Conservation (phyloP, 306 rosid species). For the Fagus sylvatica region DNA sequence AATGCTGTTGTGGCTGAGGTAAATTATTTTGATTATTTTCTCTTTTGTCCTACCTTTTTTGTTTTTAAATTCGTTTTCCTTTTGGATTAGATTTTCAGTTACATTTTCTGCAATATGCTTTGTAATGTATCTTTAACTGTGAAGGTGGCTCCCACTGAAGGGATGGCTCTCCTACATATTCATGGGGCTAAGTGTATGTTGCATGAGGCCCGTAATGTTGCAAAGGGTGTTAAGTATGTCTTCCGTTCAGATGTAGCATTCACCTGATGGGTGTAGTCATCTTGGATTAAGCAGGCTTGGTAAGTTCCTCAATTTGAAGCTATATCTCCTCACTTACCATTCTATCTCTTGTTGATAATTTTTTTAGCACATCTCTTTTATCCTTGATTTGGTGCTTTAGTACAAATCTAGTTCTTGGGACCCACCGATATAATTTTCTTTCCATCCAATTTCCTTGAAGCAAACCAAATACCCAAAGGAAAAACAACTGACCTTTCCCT, state of each 20-base stretch:
- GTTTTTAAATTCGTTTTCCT: slow-evolving; percentile 1
- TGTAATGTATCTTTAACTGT: slow-evolving; percentile 22
- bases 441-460: too few species aligned
- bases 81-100: background rate
- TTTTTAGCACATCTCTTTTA: background rate
- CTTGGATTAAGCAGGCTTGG: slow-evolving; percentile 19
- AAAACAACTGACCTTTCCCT: too few species aligned
- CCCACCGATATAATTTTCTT: too few species aligned
- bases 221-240: slow-evolving; percentile 76
- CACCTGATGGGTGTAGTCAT: slow-evolving; percentile 46
- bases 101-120: slow-evolving; percentile 28
- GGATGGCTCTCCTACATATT: slow-evolving; percentile 89
- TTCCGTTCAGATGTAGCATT: slow-evolving; percentile 84
- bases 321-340: slow-evolving; percentile 2
- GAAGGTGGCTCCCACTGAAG: slow-evolving; percentile 85
- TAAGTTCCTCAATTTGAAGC: slow-evolving; percentile 21
- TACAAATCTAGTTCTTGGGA: too few species aligned
- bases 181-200: slow-evolving; percentile 88
- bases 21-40: slow-evolving; percentile 6
- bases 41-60: slow-evolving; percentile 6
- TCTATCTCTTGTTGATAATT: background rate
- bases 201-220: slow-evolving; percentile 91
- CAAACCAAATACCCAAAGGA: too few species aligned
- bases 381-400: slow-evolving; percentile 7
- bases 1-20: slow-evolving; percentile 79